Evolutionary conservation across 2,329 filamentous ascomycete species (phyloP), one percentile per base, ranked within the genome.

Genomic region (Dryadomyces sulphureus): DNA sequence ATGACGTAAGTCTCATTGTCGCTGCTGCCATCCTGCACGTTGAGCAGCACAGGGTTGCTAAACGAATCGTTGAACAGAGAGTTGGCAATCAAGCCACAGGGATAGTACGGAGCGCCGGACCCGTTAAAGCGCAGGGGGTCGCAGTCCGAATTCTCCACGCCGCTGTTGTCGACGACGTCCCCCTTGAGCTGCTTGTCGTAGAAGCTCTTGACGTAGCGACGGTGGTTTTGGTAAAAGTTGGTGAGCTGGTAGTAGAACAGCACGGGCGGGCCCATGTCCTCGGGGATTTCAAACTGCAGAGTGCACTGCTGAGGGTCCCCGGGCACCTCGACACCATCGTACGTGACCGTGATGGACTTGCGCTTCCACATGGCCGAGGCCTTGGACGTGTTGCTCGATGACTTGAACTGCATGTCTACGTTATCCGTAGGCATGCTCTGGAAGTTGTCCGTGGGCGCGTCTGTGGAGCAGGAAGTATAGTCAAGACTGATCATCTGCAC

Each of bases 191-290:
- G 92, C 45, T 84, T 72, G 48, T 81, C 73, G 58, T 89, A 83
- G 57, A 94, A 83, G 1, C 86, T 94, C 59, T 87, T 84, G 50
- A 95, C 92, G 55, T 98, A 98, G 62, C 90, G 81, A 53, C 92
- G 83, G 61, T 98, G 92, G 61, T 98, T 98, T 65, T 98, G 92
- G 68, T 96, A 96, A 67, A 98, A 98, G 66, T 96, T 94, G 48
- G 87, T 90, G 52, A 98, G 79, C 54, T 84, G 83, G 64, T 98
- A 98, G 69, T 95, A 98, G 63, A 96, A 79, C 50, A 90, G 75
- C 11, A 98, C 84, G 0, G 90, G 88, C 1, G 88, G 77, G 3
- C 74, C 71, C 63, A 98, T 81, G 48, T 79, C 68, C 56, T 90
- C 81, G 1, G 87, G 86, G 8, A 95, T 79, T 32, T 75, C 69